Base-by-base conservation (phyloP, 805 yeast genomes). In the Lachancea sp. region DNA sequence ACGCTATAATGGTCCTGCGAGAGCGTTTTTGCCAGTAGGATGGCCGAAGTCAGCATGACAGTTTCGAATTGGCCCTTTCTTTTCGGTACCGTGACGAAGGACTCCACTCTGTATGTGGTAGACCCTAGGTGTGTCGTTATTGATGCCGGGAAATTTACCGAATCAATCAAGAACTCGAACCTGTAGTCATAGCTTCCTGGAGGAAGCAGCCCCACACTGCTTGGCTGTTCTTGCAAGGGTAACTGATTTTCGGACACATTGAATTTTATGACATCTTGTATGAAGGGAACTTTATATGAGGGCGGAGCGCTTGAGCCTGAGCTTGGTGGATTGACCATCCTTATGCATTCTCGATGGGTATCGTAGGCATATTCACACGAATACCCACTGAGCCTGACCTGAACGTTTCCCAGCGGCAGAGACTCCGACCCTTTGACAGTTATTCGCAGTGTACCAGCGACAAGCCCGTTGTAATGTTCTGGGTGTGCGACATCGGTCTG, bases 81-180 rank as follows among this genome's bases (percentile, higher is more conserved):
- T 23, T 25, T 34, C 8, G 36, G 29, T 12, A 36, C 16, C 6
- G 38, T 42, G 28, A 34, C 26, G 9, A 37, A 37, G 2, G 45
- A 25, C 22, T 48, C 52, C 8, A 46, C 25, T 16, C 50, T 39
- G 39, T 48, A 48, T 8, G 36, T 38, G 17, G 45, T 46, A 11
- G 49, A 42, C 4, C 52, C 52, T n/a, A 29, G 33, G 3, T 20
- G 34, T 12, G 48, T 38, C 4, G 26, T 29, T 8, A 45, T 24
- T 3, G 45, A 39, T 6, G 50, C 42, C 18, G 47, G 52, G 25
- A 41, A 46, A 11, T 35, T 39, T 1, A 25, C 22, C 2, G 52
- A 40, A 20, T 48, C 50, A 3, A 46, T 15, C 9, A 45, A 22
- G 36, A 44, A 42, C 11, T 36, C 38, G 40, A 48, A 46, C 2